Percentiles rank a stretch among this genome's conserved stretches.
These are phyloP conservation scores for Keithomyces neogunnii DNA, from an alignment of 2,329 filamentous ascomycete species.

Conservation along the genomic window DNA sequence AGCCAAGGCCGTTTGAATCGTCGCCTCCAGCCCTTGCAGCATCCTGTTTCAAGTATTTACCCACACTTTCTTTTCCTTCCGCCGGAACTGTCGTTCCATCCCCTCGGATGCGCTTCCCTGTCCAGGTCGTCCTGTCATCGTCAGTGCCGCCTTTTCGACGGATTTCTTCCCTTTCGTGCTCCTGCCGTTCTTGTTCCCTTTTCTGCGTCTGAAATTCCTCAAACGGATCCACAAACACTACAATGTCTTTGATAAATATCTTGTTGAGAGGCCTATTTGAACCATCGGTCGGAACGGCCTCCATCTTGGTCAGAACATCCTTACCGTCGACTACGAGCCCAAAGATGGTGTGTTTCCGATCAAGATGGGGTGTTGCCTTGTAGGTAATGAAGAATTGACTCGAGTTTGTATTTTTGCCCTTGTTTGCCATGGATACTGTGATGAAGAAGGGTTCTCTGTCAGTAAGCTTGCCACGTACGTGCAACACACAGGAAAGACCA, in stretches of 20 bases:
- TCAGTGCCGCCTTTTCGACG: constrained; percentile 63
- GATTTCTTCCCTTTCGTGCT: constrained; percentile 53
- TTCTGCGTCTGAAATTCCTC: constrained; percentile 81
- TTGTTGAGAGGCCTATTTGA: constrained; percentile 67
- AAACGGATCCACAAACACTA: constrained; percentile 89
- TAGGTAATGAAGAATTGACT: constrained; percentile 95
- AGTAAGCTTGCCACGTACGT: neutral
- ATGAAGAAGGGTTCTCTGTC: constrained; percentile 2
- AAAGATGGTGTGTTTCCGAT: constrained; percentile 97
- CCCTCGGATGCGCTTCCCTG: constrained; percentile 75
- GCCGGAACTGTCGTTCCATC: constrained; percentile 49
- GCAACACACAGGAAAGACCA: too few species aligned
- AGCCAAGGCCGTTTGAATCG: constrained; percentile 53
- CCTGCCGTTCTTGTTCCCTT: constrained; percentile 50
- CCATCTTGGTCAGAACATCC: constrained; percentile 65
- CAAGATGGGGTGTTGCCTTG: constrained; percentile 72
- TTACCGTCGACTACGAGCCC: constrained; percentile 72
- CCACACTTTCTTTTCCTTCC: constrained; percentile 42
- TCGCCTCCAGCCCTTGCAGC: constrained; percentile 40
- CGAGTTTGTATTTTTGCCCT: constrained; percentile 95
- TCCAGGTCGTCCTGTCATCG: constrained; percentile 91
- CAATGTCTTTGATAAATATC: constrained; percentile 72
- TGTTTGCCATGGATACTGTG: constrained; percentile 81
- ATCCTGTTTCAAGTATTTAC: constrained; percentile 73
- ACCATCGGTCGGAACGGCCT: constrained; percentile 67